phyloP scores from a whole-genome alignment of 2,329 filamentous ascomycete genomes.

The Penicillium griseofulvum region DNA sequence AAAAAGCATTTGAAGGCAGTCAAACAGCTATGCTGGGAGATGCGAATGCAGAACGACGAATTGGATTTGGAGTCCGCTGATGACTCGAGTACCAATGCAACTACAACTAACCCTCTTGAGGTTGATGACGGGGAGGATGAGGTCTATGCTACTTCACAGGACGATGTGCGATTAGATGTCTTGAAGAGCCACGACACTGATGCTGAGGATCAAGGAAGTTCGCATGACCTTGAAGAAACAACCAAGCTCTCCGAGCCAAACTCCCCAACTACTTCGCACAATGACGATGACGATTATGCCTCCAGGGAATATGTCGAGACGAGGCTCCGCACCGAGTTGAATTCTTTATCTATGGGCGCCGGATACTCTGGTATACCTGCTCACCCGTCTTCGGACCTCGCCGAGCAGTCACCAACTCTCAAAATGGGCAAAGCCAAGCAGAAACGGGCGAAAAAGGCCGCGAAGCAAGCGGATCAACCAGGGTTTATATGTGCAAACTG shows the following conservation, averaged over 20 bases:
- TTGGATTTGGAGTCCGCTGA: conserved; percentile 22
- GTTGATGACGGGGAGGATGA: not conserved
- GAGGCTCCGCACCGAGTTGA: conserved; percentile 32
- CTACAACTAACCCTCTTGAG: not conserved
- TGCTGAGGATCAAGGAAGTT: not conserved
- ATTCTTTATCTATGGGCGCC: conserved; percentile 6
- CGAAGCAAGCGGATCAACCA: conserved; percentile 28
- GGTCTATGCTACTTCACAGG: not conserved
- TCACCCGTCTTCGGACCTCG: conserved; percentile 18
- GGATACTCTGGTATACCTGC: conserved; percentile 17
- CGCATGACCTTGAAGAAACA: not conserved
- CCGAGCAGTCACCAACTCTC: conserved; percentile 17
- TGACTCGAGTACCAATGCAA: not conserved
- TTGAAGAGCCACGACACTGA: not conserved
- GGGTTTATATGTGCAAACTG: conserved; percentile 74
- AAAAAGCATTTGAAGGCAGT: conserved; percentile 93
- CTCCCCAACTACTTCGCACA: conserved; percentile 13
- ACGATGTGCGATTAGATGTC: not conserved
- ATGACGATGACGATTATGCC: conserved; percentile 46
- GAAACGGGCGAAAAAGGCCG: conserved; percentile 52
- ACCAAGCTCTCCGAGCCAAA: not conserved
- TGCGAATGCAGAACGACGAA: conserved; percentile 73
- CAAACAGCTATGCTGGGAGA: conserved; percentile 73
- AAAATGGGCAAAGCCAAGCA: conserved; percentile 54
- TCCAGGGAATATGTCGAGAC: conserved; percentile 42